phyloP scores from a whole-genome alignment of 2,329 filamentous ascomycete genomes.

The Cercospora zeina region DNA sequence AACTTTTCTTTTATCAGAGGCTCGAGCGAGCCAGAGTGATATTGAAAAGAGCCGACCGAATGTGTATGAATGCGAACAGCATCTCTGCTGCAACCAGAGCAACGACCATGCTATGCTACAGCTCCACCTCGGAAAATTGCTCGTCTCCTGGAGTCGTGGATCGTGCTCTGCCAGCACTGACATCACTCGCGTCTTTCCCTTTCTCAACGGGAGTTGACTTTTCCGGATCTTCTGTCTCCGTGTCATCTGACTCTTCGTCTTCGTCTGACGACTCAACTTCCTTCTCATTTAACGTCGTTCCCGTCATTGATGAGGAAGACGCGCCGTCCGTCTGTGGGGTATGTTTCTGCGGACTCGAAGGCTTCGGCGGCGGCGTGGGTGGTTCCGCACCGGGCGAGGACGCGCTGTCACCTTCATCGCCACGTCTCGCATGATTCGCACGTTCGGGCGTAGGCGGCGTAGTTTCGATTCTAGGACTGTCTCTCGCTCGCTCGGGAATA shows the following conservation, averaged over 20 bases:
- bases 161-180: conserved; percentile 8
- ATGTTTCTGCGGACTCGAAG: conserved; percentile 12
- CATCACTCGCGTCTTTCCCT: conserved; percentile 26
- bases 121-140: conserved; percentile 36
- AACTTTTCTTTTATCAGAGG: background rate
- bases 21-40: background rate
- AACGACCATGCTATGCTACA: conserved; percentile 15
- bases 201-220: conserved; percentile 28
- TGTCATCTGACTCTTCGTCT: conserved; percentile 31
- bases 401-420: conserved; percentile 9
- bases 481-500: conserved; percentile 35
- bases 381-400: conserved; percentile 23
- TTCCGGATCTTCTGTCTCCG: conserved; percentile 33
- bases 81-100: background rate
- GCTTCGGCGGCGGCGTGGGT: conserved; percentile 37
- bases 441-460: conserved; percentile 55
- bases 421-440: conserved; percentile 23
- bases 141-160: conserved; percentile 28
- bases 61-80: background rate
- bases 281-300: conserved; percentile 37
- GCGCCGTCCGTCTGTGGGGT: conserved; percentile 33
- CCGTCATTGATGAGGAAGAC: conserved; percentile 14
- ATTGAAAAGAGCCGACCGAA: background rate
- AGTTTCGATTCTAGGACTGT: conserved; percentile 52
- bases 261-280: conserved; percentile 27